Evolutionary conservation across 805 yeast genomes (phyloP), one percentile per base, ranked within the genome.

Genomic region (Saccharomycopsis lassenensis): DNA sequence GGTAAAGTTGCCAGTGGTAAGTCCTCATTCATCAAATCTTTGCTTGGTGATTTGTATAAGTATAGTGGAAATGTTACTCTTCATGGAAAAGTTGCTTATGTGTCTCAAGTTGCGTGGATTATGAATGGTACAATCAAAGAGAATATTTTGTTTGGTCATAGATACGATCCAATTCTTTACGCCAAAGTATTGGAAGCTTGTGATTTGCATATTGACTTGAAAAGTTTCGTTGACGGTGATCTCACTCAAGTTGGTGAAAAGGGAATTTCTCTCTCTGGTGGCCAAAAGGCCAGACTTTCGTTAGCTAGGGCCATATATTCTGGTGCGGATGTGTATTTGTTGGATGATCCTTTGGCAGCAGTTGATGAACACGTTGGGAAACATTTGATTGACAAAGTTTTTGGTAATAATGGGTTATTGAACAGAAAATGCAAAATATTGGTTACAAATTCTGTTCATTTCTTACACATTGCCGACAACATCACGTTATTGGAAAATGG

Each of bases 291-390:
- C 0, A 76, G 98, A 55, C 67, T 91, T 24, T 77, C 94, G 1
- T 68, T 91, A 36, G 98, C 98, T 0, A 73, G 98, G 54, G 96
- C 98, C 8, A 95, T 91, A 7, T 91, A 91, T 54, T 72, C 95
- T 8, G 69, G 97, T 46, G 93, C 97, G 3, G 97, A 91, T 52
- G 73, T 91, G 21, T 86, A 84, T 54, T 60, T 91, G 27, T 60
- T 91, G 45, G 98, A 91, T 56, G 98, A 91, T 58, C 83, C 94
- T 7, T 67, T 91, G 41, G 80, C 94, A 54, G 98, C 98, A 18
- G 98, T 91, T 28, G 98, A 91, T 59, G 96, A 86, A 49, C 98
- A 91, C 55, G 98, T 91, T 45, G 89, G 95, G 8, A 75, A 74
- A 46, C 94, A 85, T 52, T 64, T 91, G 49, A 76, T 82, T 46